Conservation (phyloP, 495 filamentous ascomycete genomes). For the Penicillium odoratum region DNA sequence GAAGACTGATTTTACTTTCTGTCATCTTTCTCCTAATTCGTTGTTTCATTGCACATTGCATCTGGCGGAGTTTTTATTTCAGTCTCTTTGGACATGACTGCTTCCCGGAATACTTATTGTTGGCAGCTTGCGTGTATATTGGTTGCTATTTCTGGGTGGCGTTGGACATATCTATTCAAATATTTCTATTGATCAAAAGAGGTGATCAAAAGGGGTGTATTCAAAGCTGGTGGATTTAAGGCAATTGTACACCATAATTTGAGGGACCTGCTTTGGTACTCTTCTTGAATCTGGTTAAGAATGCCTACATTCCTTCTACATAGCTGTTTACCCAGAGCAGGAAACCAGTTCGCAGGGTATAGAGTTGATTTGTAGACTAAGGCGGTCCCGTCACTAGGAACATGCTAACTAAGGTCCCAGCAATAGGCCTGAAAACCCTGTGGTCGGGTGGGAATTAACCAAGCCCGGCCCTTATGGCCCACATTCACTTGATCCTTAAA, state of each 20-base stretch:
- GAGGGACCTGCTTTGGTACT: no score
- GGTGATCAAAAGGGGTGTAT: neutral
- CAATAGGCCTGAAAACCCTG: no score
- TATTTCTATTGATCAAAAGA: neutral
- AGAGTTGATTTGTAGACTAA: no score
- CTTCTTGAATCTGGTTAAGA: no score
- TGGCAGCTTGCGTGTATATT: neutral
- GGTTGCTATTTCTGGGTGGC: neutral
- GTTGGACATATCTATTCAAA: neutral
- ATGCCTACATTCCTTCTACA: no score
- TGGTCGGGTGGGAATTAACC: no score
- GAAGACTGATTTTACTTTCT: neutral
- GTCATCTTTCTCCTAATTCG: neutral
- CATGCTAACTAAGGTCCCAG: no score
- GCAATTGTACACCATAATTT: neutral
- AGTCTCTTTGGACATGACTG: neutral
- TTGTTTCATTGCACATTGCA: neutral
- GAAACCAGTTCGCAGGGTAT: no score
- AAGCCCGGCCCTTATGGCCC: no score
- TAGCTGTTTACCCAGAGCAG: no score
- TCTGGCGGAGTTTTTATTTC: constrained; percentile 2
- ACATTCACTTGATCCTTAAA: no score
- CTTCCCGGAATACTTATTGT: neutral
- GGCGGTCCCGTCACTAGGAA: no score
- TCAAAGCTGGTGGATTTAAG: neutral